These are phyloP conservation scores for Malassezia japonica DNA, from an alignment of 1,284 basidiomycete species.

Conservation along the genomic window DNA sequence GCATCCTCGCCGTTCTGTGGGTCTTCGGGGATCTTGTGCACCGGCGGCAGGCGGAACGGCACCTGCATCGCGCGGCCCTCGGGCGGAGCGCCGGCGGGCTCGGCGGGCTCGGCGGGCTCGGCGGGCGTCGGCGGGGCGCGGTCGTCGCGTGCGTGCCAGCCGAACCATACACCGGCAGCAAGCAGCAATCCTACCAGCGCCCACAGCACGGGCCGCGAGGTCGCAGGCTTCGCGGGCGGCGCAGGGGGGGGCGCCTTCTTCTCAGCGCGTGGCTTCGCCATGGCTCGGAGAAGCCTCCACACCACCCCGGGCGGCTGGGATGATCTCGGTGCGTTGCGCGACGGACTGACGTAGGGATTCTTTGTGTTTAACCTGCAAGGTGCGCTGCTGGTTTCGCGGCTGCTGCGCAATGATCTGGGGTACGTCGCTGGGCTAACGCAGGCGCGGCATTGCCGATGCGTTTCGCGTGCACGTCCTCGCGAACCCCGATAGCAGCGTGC, in stretches of 20 bases:
- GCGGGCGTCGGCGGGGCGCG: neutral
- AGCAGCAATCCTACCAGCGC: neutral
- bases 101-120: too few species aligned
- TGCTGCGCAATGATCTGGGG: slow-evolving; percentile 40
- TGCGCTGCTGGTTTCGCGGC: slow-evolving; percentile 54
- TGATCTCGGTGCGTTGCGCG: slow-evolving; percentile 10
- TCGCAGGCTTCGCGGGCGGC: neutral
- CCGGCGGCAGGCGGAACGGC: slow-evolving; percentile 23
- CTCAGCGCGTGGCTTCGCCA: too few species aligned
- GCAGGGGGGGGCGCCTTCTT: too few species aligned
- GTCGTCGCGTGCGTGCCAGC: neutral
- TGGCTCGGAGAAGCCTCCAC: slow-evolving; percentile 3
- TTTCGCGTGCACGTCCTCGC: slow-evolving; percentile 77
- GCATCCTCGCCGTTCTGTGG: slow-evolving; percentile 25
- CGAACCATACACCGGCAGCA: neutral
- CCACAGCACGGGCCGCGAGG: neutral
- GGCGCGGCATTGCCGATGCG: slow-evolving; percentile 40
- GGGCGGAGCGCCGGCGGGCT: neutral
- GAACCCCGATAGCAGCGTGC: slow-evolving; percentile 87
- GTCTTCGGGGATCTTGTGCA: slow-evolving; percentile 20
- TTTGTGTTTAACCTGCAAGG: slow-evolving; percentile 98
- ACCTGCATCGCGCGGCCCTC: slow-evolving; percentile 1
- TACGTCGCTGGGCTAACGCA: slow-evolving; percentile 9
- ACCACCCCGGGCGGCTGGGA: neutral
- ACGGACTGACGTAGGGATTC: slow-evolving; percentile 58